phyloP scores from a whole-genome alignment of 345 rosid species.

The Tarenaya hassleriana region DNA sequence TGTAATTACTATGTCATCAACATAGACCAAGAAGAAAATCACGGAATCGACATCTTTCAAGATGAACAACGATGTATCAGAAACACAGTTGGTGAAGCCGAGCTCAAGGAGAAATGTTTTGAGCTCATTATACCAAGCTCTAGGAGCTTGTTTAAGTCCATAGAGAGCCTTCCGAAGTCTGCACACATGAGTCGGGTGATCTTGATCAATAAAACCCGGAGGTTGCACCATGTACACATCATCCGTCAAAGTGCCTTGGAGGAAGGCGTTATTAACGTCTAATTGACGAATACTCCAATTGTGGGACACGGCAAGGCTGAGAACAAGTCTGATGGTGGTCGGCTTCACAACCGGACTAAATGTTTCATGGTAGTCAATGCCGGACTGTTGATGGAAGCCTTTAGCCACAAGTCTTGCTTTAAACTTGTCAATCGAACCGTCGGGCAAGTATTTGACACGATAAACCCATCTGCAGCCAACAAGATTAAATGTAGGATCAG shows the following conservation, averaged over 20 bases:
- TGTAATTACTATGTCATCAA: not conserved
- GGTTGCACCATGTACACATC: slow-evolving; percentile 3
- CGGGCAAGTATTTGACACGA: too few species aligned
- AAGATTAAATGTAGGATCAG: too few species aligned
- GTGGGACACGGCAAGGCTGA: not conserved
- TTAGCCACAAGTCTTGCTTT: too few species aligned
- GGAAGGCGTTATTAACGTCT: slow-evolving; percentile 10
- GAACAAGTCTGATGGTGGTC: not conserved
- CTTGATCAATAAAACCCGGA: not conserved
- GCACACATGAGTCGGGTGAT: not conserved
- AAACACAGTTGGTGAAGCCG: not conserved
- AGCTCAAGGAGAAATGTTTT: not conserved
- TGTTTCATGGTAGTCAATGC: not conserved
- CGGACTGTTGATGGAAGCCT: slow-evolving; percentile 3
- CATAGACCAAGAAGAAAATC: not conserved
- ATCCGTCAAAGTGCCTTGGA: not conserved
- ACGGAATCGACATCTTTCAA: not conserved
- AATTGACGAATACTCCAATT: not conserved
- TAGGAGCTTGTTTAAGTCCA: not conserved
- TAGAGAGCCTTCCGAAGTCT: not conserved
- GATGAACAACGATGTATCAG: not conserved
- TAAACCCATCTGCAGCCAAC: too few species aligned
- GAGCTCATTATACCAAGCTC: not conserved
- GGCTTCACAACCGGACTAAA: slow-evolving; percentile 2
- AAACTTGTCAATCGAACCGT: not conserved